Evolutionary conservation across 2,329 filamentous ascomycete species (phyloP).

Genomic region (Diplodia scrobiculata): DNA sequence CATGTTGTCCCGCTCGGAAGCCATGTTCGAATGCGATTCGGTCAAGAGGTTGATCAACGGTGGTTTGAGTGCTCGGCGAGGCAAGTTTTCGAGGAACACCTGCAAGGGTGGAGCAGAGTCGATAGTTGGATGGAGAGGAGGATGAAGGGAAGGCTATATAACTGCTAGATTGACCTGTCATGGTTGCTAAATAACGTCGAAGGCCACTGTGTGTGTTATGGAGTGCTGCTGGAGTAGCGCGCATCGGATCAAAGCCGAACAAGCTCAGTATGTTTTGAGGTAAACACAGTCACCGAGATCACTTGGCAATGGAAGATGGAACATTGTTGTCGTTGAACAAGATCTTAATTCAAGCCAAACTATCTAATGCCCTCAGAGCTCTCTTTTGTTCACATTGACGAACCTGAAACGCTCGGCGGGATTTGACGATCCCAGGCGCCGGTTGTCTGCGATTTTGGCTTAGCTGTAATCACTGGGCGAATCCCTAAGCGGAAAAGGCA

Average conservation of each 20-base stretch:
- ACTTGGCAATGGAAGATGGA: neutral
- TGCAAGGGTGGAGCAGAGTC: neutral
- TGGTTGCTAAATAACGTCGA: too few species aligned
- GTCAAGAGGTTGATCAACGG: neutral
- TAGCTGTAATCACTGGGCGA: slow-evolving; percentile 1
- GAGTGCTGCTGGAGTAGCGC: too few species aligned
- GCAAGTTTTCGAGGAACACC: neutral
- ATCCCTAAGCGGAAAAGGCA: neutral
- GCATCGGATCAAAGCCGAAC: too few species aligned
- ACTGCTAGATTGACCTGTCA: too few species aligned
- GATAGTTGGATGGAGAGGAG: too few species aligned
- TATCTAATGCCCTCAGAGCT: slow-evolving; percentile 14
- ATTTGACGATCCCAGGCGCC: neutral
- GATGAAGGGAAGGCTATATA: too few species aligned
- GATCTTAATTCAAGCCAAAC: neutral
- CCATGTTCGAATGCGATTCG: neutral
- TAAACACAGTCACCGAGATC: neutral
- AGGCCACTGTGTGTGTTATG: too few species aligned
- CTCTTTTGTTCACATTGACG: neutral
- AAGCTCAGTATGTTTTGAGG: too few species aligned
- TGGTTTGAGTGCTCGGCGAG: neutral
- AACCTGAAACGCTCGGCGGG: neutral
- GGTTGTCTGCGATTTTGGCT: slow-evolving; percentile 13
- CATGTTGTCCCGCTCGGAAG: neutral
- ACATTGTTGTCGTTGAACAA: neutral